Base-by-base conservation (phyloP, 139 green algal genomes). In the Chlorella sorokiniana region DNA sequence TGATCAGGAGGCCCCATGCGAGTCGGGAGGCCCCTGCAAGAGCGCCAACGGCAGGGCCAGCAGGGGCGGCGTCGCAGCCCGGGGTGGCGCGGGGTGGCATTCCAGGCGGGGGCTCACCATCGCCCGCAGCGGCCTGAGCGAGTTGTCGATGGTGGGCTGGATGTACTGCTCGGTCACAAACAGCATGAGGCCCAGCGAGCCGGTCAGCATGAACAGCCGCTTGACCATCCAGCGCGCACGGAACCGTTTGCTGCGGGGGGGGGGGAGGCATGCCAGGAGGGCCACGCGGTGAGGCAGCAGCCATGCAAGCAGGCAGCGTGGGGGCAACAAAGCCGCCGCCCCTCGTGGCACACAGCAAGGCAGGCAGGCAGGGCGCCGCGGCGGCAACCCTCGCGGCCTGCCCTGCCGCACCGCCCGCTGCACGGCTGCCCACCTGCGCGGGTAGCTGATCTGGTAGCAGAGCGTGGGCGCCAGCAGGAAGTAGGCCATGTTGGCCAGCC, bases 151-250 rank as follows among this genome's bases (percentile, higher is more conserved):
- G 51, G 93, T 90, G 7, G 94, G 94, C 71, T 91, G 76, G 23
- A 98, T 92, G 88, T 97, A 98, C 89, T 97, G 93, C 82, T 93
- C 88, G 3, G 64, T 81, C 27, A 97, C 81, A 70, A 97, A 89
- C 31, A 96, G 81, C 29, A 91, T 84, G 37, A 95, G 27, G 14
- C 85, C 84, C 27, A 92, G 73, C 16, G 31, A 31, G 37, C 52
- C 63, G 3, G 56, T 59, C 27, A 80, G 38, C 56, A 71, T 69
- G 14, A 80, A 0, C 54, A 80, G 40, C 37, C 25, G 38, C 74
- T 80, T 80, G 29, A 42, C 56, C 56, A 80, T 59, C 74, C 74
- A 80, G 56, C 74, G 74, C 4, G 56, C 56, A 7, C 74, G 74
- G 38, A 80, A 54, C 14, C 38, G 56, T 56, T 70, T 69, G 74